These are phyloP conservation scores for Fusarium torreyae DNA, from an alignment of 2,329 filamentous ascomycete species.

Conservation along the genomic window DNA sequence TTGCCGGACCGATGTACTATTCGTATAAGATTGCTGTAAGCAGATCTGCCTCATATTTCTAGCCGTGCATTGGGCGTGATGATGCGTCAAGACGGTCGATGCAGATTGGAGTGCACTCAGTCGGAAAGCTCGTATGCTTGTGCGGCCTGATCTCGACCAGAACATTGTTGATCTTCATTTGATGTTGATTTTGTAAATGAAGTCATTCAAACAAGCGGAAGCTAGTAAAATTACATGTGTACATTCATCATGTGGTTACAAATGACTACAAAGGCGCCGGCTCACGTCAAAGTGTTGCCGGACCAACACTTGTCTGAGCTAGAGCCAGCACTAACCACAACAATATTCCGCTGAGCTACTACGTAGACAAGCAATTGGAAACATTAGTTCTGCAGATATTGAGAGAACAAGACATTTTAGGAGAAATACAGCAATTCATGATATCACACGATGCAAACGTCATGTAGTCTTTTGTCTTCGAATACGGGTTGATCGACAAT, in stretches of 20 bases:
- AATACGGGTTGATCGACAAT: conserved; percentile 13
- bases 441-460: conserved; percentile 1
- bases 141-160: neutral
- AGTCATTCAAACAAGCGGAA: neutral
- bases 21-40: neutral
- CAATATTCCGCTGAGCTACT: neutral
- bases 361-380: too few relatives aligned
- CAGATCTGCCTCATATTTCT: neutral
- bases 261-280: too few relatives aligned
- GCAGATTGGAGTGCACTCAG: neutral
- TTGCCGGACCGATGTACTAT: neutral
- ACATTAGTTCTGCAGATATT: neutral
- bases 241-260: neutral
- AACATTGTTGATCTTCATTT: neutral
- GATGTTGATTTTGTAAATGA: neutral
- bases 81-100: neutral
- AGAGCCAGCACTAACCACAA: neutral
- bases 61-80: neutral
- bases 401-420: neutral
- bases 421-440: neutral
- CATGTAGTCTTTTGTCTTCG: neutral
- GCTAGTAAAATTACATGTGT: neutral
- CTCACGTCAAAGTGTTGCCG: neutral
- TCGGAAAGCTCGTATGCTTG: neutral
- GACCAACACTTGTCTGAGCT: neutral